Evolutionary conservation across 495 filamentous ascomycete species (phyloP).

Genomic region (Aspergillus coremiiformis): DNA sequence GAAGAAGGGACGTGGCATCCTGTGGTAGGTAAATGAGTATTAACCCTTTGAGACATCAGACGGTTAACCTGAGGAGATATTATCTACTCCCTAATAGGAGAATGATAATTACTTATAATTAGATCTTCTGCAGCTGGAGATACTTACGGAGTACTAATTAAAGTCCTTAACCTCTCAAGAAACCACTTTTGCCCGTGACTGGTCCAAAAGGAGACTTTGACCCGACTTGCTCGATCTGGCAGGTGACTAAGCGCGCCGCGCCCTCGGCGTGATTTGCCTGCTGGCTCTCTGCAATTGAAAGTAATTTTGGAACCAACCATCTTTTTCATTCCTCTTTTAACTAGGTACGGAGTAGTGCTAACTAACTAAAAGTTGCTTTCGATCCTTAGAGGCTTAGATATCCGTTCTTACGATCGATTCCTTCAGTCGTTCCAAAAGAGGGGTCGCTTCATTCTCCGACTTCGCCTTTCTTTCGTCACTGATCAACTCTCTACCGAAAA

Average conservation of each 20-base stretch:
- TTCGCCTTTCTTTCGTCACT: slow-evolving; percentile 5
- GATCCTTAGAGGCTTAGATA: too few relatives aligned
- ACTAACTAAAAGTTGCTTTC: neutral
- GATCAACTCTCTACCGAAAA: neutral
- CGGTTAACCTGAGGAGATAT: too few relatives aligned
- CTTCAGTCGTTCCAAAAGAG: slow-evolving; percentile 2
- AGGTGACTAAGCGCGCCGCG: neutral
- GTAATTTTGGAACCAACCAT: neutral
- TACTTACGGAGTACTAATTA: too few relatives aligned
- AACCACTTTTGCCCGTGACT: neutral
- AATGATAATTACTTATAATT: too few relatives aligned
- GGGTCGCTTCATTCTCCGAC: neutral
- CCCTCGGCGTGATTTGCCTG: neutral
- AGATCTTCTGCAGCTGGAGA: too few relatives aligned
- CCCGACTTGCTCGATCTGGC: neutral
- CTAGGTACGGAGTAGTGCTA: neutral
- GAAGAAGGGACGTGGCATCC: neutral
- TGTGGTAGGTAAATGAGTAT: neutral
- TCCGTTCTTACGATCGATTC: neutral
- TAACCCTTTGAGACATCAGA: neutral
- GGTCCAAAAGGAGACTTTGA: neutral
- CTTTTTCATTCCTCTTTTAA: neutral
- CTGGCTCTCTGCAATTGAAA: neutral
- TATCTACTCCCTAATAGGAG: too few relatives aligned
- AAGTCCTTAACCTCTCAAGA: neutral